These are phyloP conservation scores for Suillus subalutaceus DNA, from an alignment of 768 basidiomycete species.

Conservation along the genomic window DNA sequence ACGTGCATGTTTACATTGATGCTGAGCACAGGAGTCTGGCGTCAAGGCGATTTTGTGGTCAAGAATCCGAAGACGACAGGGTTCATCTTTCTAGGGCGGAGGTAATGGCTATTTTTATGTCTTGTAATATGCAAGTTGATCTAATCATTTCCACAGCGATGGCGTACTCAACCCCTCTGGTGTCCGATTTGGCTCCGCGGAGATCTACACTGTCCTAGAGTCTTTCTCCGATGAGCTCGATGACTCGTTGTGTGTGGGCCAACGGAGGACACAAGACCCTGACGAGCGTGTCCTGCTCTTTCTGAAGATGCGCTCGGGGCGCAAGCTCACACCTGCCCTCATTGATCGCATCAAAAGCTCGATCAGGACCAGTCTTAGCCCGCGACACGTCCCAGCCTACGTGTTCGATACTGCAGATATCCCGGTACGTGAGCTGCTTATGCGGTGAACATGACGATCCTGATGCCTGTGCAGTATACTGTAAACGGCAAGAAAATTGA, in stretches of 20 bases:
- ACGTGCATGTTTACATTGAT: neutral
- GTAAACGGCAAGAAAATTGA: constrained; percentile 81
- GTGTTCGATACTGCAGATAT: constrained; percentile 68
- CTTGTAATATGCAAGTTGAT: constrained; percentile 1
- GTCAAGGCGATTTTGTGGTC: constrained; percentile 71
- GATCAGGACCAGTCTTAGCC: constrained; percentile 63
- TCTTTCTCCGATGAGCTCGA: constrained; percentile 56
- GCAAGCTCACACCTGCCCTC: constrained; percentile 46
- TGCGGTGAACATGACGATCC: neutral
- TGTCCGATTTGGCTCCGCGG: constrained; percentile 79
- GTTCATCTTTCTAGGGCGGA: constrained; percentile 63
- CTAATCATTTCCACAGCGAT: constrained; percentile 43
- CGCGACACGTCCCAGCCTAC: constrained; percentile 74
- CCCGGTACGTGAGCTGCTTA: constrained; percentile 50
- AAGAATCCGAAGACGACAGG: constrained; percentile 65
- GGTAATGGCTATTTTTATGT: constrained; percentile 34
- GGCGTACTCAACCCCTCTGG: constrained; percentile 80
- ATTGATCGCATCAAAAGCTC: constrained; percentile 53
- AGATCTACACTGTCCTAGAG: constrained; percentile 77
- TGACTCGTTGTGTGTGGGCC: constrained; percentile 76
- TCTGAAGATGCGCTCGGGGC: constrained; percentile 61
- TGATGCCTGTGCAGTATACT: constrained; percentile 53
- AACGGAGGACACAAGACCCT: constrained; percentile 58
- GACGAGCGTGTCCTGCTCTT: constrained; percentile 81
- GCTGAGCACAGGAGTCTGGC: constrained; percentile 53